These are phyloP conservation scores for Magnolia sinica DNA, from an alignment of 164 flowering plant genomes.

Conservation along the genomic window DNA sequence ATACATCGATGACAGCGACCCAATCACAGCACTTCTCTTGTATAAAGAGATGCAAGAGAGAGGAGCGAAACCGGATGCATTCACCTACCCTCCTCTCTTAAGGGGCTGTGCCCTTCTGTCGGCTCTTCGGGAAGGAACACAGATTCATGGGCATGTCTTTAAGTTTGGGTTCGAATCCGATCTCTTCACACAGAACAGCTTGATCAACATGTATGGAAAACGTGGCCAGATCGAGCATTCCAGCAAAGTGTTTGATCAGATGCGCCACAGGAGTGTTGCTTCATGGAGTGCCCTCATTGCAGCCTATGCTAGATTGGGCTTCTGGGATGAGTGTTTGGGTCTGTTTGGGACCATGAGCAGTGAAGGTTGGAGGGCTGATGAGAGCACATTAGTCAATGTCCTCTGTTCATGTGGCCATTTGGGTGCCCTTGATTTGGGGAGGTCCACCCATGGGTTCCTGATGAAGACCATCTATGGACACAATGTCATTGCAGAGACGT, in stretches of 20 bases:
- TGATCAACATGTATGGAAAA: conserved; percentile 80
- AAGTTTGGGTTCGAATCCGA: conserved; percentile 63
- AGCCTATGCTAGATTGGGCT: conserved; percentile 51
- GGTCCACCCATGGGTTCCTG: conserved; percentile 50
- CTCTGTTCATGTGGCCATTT: conserved; percentile 69
- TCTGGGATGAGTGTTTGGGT: conserved; percentile 61
- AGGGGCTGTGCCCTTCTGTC: conserved; percentile 53
- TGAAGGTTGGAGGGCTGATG: conserved; percentile 64
- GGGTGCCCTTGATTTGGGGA: conserved; percentile 62
- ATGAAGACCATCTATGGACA: conserved; percentile 50
- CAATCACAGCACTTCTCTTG: conserved; percentile 38
- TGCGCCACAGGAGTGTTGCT: conserved; percentile 52
- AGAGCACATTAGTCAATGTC: conserved; percentile 64
- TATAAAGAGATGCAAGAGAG: conserved; percentile 55
- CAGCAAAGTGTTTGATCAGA: conserved; percentile 45
- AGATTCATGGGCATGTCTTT: conserved; percentile 62
- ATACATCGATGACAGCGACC: conserved; percentile 35
- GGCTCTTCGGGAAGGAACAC: conserved; percentile 48
- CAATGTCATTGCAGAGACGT: conserved; percentile 61
- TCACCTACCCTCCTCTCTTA: conserved; percentile 63
- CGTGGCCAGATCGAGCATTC: conserved; percentile 44
- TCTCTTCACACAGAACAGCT: conserved; percentile 72
- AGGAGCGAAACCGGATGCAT: conserved; percentile 53
- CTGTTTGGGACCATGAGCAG: conserved; percentile 48
- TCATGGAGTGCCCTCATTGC: conserved; percentile 87